phyloP scores from a whole-genome alignment of 208 protist genomes.

The Wallacemonas rigidus region DNA sequence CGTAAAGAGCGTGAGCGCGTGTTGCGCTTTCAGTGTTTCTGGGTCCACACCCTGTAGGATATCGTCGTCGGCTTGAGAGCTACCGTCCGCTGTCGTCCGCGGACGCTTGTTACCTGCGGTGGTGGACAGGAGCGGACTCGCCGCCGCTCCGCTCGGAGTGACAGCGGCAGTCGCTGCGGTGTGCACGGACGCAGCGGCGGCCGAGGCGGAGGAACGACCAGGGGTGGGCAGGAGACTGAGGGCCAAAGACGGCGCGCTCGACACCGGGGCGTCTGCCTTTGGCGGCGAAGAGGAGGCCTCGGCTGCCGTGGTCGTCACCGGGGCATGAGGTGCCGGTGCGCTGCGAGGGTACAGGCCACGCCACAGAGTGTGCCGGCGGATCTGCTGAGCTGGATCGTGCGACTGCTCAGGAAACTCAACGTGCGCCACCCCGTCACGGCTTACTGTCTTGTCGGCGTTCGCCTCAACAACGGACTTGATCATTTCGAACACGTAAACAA shows the following conservation, averaged over 20 bases:
- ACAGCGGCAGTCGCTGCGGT: not conserved
- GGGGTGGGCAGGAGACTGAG: not conserved
- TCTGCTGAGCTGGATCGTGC: constrained; percentile 23
- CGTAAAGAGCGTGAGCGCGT: constrained; percentile 39
- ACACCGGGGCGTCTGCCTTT: not conserved
- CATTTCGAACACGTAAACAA: not conserved
- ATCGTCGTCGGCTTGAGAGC: constrained; percentile 8
- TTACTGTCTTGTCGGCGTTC: not conserved
- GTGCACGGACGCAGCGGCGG: not conserved
- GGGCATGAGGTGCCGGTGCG: constrained; percentile 22
- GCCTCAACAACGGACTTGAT: not conserved
- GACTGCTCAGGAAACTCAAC: constrained; percentile 22
- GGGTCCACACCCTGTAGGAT: constrained; percentile 58
- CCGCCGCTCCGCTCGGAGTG: not conserved
- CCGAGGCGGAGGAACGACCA: not conserved
- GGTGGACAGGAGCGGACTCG: not conserved
- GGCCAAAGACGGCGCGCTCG: constrained; percentile 1
- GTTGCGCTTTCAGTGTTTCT: constrained; percentile 50
- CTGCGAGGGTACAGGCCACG: constrained; percentile 44
- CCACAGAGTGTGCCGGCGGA: constrained; percentile 43
- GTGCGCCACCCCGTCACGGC: not conserved
- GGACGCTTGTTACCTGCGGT: constrained; percentile 29
- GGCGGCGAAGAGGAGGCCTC: no score
- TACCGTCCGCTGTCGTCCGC: constrained; percentile 15
- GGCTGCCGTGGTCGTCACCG: not conserved